A percentile compares a stretch with the other conserved stretches of the same genome.
These are phyloP conservation scores for Saccharomycopsis malanga DNA, from an alignment of 805 yeast species.

Conservation along the genomic window DNA sequence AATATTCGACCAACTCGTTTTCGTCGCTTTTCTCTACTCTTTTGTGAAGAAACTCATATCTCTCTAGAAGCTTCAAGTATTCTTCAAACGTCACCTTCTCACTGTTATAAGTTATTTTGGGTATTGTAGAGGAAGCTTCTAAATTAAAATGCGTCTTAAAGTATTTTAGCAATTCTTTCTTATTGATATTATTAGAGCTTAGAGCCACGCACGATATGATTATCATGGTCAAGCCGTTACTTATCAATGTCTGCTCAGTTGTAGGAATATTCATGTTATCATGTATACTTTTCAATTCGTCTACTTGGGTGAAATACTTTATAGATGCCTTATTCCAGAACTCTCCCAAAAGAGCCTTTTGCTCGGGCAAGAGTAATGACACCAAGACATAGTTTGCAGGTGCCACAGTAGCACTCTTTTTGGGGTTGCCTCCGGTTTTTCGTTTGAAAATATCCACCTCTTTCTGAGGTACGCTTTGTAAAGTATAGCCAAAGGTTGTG, in stretches of 20 bases:
- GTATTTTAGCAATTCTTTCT: slow-evolving; percentile 35
- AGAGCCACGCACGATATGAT: slow-evolving; percentile 25
- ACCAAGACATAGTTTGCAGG: slow-evolving; percentile 6
- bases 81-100: slow-evolving; percentile 22
- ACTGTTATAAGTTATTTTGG: slow-evolving; percentile 11
- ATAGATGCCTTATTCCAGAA: slow-evolving; percentile 14
- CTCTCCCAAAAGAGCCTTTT: slow-evolving; percentile 8
- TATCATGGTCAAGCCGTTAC: slow-evolving; percentile 24
- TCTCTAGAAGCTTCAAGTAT: slow-evolving; percentile 25
- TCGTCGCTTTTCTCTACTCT: slow-evolving; percentile 25
- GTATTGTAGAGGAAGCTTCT: neutral
- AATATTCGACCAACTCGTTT: slow-evolving; percentile 25
- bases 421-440: neutral
- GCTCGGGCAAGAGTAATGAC: neutral
- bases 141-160: slow-evolving; percentile 33
- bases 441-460: neutral
- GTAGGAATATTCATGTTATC: slow-evolving; percentile 14
- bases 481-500: slow-evolving; percentile 9
- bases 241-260: slow-evolving; percentile 22
- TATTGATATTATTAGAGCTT: slow-evolving; percentile 30
- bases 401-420: neutral
- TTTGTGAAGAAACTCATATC: slow-evolving; percentile 25
- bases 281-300: slow-evolving; percentile 1
- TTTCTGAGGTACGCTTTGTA: neutral
- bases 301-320: slow-evolving; percentile 10